Base-by-base conservation (phyloP, 2,329 filamentous ascomycete species). In the Trichothecium sympodiale region DNA sequence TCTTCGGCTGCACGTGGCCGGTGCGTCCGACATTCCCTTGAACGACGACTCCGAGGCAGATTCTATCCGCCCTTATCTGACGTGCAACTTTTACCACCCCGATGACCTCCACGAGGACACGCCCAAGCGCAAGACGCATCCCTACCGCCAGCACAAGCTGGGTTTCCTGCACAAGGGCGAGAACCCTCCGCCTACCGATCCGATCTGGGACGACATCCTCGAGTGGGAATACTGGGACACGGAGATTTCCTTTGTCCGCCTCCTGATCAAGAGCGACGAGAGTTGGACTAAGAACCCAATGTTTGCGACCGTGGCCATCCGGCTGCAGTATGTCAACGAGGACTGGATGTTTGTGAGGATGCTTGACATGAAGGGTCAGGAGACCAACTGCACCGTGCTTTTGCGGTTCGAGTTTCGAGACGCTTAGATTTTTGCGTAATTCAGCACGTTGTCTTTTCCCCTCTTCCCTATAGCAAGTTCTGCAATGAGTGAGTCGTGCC, bases 211-310 rank as follows among this genome's bases (percentile, higher is more conserved):
- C 43, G 75, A 82, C 52, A 61, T 59, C 12, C 57, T 83, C 8
- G 74, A 79, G 47, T 83, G 78, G 78, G 72, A 77, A 41, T 82
- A 72, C 45, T 71, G 78, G 5, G 77, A 80, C 38, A 79, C 74
- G 43, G 77, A 81, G 50, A 49, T 83, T 33, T 67, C 69, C 0
- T 83, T 83, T 45, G 43, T 83, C 44, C 62, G 78, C 1, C 63
- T 83, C 39, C 57, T 81, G 29, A 65, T 83, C 55, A 83, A 83
- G 62, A 77, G 70, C 43, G 77, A 82, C 40, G 74, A 78, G 40
- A 67, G 65, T 41, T 82, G 74, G 52, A 59, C 72, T 0, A 59
- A 58, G 31, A 83, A 83, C 43, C 75, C 77, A 0, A 69, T 76
- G 35, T 67, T 80, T 41, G 71, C 69, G 0, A 74, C 78, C 2